A percentile compares a stretch with the other conserved stretches of the same genome.
Conservation (phyloP, 2,329 filamentous ascomycete species). For the Cladophialophora carrionii region DNA sequence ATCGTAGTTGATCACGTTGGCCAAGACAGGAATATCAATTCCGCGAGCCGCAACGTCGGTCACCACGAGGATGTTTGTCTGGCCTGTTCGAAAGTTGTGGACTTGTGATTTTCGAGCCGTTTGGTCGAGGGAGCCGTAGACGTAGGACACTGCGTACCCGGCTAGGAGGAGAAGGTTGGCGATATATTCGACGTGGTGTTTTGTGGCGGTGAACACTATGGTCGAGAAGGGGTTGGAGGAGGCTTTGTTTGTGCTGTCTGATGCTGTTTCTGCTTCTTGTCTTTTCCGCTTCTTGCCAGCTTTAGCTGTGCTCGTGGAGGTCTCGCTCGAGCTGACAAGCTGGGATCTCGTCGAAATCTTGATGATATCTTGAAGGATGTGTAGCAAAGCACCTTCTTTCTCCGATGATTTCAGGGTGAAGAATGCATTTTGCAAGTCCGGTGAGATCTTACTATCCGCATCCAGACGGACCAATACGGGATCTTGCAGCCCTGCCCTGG, state of each 20-base stretch:
- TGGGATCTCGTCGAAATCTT: constrained; percentile 73
- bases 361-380: constrained; percentile 89
- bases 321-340: constrained; percentile 48
- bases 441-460: constrained; percentile 92
- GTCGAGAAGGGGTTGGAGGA: constrained; percentile 81
- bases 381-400: constrained; percentile 88
- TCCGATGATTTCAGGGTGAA: constrained; percentile 91
- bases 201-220: constrained; percentile 91
- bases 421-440: constrained; percentile 92
- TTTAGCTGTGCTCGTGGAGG: constrained; percentile 47
- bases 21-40: constrained; percentile 94
- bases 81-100: constrained; percentile 81
- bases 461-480: constrained; percentile 88
- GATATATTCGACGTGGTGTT: constrained; percentile 96
- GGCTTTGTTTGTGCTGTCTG: constrained; percentile 46
- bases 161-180: constrained; percentile 75
- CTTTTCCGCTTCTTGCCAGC: constrained; percentile 53
- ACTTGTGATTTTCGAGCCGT: constrained; percentile 90
- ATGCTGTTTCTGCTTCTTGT: constrained; percentile 51
- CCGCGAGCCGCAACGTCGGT: constrained; percentile 95
- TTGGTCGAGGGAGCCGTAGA: constrained; percentile 93
- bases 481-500: constrained; percentile 87
- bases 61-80: constrained; percentile 88
- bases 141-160: constrained; percentile 89
- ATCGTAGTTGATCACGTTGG: constrained; percentile 98